Base-by-base conservation (phyloP, 441 rosid genomes). In the Isatis lusitanica region DNA sequence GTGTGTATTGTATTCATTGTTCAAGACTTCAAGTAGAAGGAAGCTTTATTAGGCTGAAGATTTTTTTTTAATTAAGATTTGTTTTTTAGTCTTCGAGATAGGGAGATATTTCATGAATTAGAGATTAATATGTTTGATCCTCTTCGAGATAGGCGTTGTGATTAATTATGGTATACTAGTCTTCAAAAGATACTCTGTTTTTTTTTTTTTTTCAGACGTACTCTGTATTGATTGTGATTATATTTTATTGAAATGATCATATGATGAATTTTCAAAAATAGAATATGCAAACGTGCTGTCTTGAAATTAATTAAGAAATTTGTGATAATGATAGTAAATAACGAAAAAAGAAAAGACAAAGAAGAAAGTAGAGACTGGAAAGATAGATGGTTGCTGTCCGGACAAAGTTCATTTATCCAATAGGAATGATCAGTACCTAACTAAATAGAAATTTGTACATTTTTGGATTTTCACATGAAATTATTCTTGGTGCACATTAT, bases 221-320 rank as follows among this genome's bases (percentile, higher is more conserved):
- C 18, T 48, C 26, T 48, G 3, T 16, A 4, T 9, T 36, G 4
- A 3, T 59, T 15, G 28, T 35, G 42, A 57, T n/a, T n/a, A 5
- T 56, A 56, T 30, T 15, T 30, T 3, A 10, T 15, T 15, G 8
- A n/a, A n/a, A 15, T 43, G 38, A 42, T 42, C 28, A 51, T 61
- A 18, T 39, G 69, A 3, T 51, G 13, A 63, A 42, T 36, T 36
- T 43, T 63, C n/a, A 6, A 55, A 46, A 56, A 73, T 46, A 24
- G 4, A 1, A 38, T 65, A 57, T 26, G 59, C 42, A 55, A 55
- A 74, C 52, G 43, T 57, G 66, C 36, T 66, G 44, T 38, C 72
- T 47, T 60, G 36, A 57, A 30, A 38, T 30, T 28, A 17, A 57
- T 39, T 38, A 30, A 57, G n/a, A 16, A 11, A 8, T 10, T 24